phyloP scores from a whole-genome alignment of 1,139 yeast species.

The Saccharomyces hybrid region DNA sequence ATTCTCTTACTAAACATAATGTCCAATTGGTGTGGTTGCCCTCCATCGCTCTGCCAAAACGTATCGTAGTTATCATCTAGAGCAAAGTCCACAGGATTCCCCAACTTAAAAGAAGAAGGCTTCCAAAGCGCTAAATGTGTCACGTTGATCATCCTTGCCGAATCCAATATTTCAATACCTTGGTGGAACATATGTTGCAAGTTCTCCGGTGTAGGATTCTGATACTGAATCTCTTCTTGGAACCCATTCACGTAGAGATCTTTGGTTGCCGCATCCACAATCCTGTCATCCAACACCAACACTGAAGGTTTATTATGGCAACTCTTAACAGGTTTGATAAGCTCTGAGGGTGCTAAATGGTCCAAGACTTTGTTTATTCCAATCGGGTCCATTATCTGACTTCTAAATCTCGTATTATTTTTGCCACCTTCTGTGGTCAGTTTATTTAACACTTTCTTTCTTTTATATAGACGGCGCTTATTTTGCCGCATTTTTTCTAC shows the following conservation, averaged over 20 bases:
- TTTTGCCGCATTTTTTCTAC: background rate
- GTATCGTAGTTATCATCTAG: slow-evolving; percentile 67
- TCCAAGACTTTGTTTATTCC: slow-evolving; percentile 3
- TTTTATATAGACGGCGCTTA: background rate
- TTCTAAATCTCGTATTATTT: background rate
- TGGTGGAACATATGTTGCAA: slow-evolving; percentile 14
- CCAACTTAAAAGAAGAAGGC: slow-evolving; percentile 67
- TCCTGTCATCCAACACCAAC: slow-evolving; percentile 16
- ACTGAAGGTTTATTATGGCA: slow-evolving; percentile 3
- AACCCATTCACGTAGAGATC: slow-evolving; percentile 16
- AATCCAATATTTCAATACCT: slow-evolving; percentile 21
- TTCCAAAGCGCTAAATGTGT: slow-evolving; percentile 84
- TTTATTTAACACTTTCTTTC: background rate
- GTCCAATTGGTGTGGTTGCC: slow-evolving; percentile 80
- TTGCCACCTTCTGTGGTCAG: background rate
- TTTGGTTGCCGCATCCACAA: slow-evolving; percentile 7
- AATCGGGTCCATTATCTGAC: slow-evolving; percentile 2
- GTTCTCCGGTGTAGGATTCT: slow-evolving; percentile 12
- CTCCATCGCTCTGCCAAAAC: slow-evolving; percentile 96
- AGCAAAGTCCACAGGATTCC: slow-evolving; percentile 61
- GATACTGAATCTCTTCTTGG: slow-evolving; percentile 10
- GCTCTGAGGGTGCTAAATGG: slow-evolving; percentile 13
- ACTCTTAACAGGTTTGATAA: slow-evolving; percentile 10
- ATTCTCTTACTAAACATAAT: slow-evolving; percentile 78
- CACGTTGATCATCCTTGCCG: slow-evolving; percentile 45